A percentile compares a stretch with the other conserved stretches of the same genome.
These are phyloP conservation scores for Metarhizium rileyi DNA, from an alignment of 2,329 filamentous ascomycete genomes.

Conservation along the genomic window DNA sequence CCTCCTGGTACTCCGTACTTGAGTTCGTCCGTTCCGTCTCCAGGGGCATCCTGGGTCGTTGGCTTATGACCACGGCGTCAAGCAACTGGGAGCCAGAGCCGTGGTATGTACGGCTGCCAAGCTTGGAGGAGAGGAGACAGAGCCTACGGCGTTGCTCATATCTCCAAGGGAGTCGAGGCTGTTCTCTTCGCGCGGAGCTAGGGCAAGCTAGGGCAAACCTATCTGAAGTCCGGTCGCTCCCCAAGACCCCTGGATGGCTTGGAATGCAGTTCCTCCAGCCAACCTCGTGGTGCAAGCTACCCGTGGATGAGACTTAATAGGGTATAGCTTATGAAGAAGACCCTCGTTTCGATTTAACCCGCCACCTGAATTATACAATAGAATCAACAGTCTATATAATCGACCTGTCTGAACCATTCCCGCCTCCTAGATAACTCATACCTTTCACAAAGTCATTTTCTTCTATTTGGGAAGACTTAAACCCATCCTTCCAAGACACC, in stretches of 20 bases:
- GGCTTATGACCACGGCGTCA: neutral
- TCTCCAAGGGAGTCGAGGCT: neutral
- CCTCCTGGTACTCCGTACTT: neutral
- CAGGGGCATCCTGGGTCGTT: neutral
- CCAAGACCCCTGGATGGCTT: neutral
- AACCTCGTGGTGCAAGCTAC: neutral
- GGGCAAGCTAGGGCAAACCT: neutral
- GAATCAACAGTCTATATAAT: conserved; percentile 6
- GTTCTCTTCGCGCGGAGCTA: neutral
- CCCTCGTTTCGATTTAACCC: too few species aligned
- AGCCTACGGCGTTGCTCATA: neutral
- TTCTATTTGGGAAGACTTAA: neutral
- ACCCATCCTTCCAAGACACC: neutral
- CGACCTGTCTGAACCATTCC: conserved; percentile 1
- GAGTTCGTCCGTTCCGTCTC: neutral
- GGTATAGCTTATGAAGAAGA: too few species aligned
- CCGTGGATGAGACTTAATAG: too few species aligned
- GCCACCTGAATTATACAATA: conserved; percentile 3
- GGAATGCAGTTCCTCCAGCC: conserved; percentile 1
- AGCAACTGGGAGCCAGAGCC: neutral
- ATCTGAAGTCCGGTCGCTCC: neutral
- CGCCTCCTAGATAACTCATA: conserved; percentile 3
- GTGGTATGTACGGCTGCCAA: conserved; percentile 1
- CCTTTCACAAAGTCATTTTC: neutral
- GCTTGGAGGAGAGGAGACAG: conserved; percentile 1